These are phyloP conservation scores for Pseudogymnoascus sp. DNA, from an alignment of 2,329 filamentous ascomycete species.

Conservation along the genomic window DNA sequence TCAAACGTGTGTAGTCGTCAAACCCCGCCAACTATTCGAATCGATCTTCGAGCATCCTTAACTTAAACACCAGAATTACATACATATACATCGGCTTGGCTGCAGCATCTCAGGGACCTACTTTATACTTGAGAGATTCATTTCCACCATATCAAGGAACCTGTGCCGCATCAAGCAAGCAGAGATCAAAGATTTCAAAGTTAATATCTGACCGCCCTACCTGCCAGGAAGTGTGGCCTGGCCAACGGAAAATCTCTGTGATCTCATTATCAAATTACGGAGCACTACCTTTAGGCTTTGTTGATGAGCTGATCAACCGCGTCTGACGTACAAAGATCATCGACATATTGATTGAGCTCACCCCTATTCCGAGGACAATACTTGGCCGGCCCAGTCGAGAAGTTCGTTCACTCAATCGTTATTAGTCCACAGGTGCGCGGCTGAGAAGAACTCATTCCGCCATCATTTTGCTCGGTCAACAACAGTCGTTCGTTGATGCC, in stretches of 20 bases:
- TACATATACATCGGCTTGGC: neutral
- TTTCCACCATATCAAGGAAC: neutral
- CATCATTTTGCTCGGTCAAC: constrained; percentile 7
- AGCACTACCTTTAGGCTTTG: neutral
- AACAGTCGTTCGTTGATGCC: constrained; percentile 4
- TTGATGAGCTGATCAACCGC: neutral
- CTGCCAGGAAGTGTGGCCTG: neutral
- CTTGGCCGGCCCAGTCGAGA: neutral
- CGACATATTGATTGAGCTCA: neutral
- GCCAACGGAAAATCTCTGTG: neutral
- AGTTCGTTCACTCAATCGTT: neutral
- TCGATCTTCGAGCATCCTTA: neutral
- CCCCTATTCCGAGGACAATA: neutral
- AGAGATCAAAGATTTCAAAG: neutral
- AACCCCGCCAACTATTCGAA: neutral
- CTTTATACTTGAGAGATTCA: neutral
- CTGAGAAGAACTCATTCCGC: neutral
- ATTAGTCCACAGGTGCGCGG: neutral
- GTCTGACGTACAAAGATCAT: neutral
- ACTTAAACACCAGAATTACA: neutral
- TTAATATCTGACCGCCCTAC: neutral
- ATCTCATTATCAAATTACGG: neutral
- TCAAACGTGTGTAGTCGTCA: neutral
- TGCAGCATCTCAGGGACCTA: neutral
- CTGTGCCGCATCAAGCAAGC: neutral